These are phyloP conservation scores for Saraca asoca DNA, from an alignment of 331 rosid genomes.

Conservation along the genomic window DNA sequence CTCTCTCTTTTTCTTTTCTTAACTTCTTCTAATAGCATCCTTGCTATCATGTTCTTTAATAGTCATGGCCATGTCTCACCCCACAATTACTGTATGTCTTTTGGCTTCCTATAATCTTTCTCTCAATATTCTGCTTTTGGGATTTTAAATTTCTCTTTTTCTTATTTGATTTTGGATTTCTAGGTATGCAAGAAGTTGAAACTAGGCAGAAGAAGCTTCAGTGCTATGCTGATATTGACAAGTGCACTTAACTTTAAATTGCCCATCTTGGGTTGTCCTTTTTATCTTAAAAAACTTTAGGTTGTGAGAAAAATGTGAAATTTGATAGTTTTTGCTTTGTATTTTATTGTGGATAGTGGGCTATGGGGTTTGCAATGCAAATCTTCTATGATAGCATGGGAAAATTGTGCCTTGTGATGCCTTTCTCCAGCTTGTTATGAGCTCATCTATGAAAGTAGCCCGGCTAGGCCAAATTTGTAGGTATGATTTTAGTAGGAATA, in stretches of 20 bases:
- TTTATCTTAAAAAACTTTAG: not conserved
- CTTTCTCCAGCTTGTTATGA: conserved; percentile 81
- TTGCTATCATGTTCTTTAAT: conserved; percentile 37
- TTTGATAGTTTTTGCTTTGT: conserved; percentile 9
- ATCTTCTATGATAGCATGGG: conserved; percentile 66
- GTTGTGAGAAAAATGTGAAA: too few species aligned
- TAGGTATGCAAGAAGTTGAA: conserved; percentile 61
- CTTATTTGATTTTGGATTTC: not conserved
- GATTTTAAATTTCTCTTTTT: conserved; percentile 11
- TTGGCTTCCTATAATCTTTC: not conserved
- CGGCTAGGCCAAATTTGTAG: conserved; percentile 53
- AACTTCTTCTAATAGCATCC: conserved; percentile 29
- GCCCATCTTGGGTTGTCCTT: too few species aligned
- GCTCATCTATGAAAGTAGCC: conserved; percentile 76
- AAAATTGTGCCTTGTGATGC: conserved; percentile 86
- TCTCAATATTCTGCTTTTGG: not conserved
- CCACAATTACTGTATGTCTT: conserved; percentile 59
- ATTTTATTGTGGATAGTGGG: conserved; percentile 51
- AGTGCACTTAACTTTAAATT: conserved; percentile 44
- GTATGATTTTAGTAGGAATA: not conserved
- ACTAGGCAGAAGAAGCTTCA: conserved; percentile 73
- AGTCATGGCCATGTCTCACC: conserved; percentile 66
- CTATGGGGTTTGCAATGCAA: conserved; percentile 87
- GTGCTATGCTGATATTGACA: conserved; percentile 84
- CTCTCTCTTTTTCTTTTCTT: not conserved